Evolutionary conservation across 495 filamentous ascomycete species (phyloP).

Genomic region (Podospora australis): DNA sequence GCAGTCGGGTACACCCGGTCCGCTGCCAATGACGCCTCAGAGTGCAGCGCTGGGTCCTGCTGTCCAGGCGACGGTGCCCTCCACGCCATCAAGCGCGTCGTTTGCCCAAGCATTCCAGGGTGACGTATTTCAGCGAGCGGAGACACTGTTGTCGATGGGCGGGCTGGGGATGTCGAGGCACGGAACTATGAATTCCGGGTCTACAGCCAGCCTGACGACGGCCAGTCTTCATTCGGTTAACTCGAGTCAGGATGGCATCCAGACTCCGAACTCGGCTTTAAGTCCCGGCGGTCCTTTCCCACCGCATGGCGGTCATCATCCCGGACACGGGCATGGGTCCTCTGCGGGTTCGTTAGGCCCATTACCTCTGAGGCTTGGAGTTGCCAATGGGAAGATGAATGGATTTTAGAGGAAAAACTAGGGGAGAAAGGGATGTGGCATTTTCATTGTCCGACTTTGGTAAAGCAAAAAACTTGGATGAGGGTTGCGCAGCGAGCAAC

Average conservation of each 20-base stretch:
- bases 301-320: too few relatives aligned
- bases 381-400: conserved; percentile 12
- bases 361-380: conserved; percentile 20
- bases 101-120: conserved; percentile 62
- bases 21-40: conserved; percentile 58
- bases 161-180: conserved; percentile 37
- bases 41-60: conserved; percentile 84
- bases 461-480: too few relatives aligned
- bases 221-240: conserved; percentile 35
- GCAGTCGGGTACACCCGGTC: conserved; percentile 25
- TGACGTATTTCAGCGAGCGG: conserved; percentile 69
- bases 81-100: conserved; percentile 61
- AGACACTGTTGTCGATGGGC: conserved; percentile 58
- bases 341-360: conserved; percentile 4
- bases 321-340: not conserved
- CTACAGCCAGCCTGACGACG: conserved; percentile 20
- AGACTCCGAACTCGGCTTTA: conserved; percentile 30
- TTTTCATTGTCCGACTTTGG: too few relatives aligned
- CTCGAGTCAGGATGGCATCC: conserved; percentile 25
- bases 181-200: conserved; percentile 40
- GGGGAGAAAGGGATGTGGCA: too few relatives aligned
- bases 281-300: too few relatives aligned
- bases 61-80: conserved; percentile 81
- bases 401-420: conserved; percentile 9
- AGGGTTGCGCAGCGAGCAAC: too few relatives aligned